Conservation (phyloP, 2,329 filamentous ascomycete species). For the Claviceps africana region DNA sequence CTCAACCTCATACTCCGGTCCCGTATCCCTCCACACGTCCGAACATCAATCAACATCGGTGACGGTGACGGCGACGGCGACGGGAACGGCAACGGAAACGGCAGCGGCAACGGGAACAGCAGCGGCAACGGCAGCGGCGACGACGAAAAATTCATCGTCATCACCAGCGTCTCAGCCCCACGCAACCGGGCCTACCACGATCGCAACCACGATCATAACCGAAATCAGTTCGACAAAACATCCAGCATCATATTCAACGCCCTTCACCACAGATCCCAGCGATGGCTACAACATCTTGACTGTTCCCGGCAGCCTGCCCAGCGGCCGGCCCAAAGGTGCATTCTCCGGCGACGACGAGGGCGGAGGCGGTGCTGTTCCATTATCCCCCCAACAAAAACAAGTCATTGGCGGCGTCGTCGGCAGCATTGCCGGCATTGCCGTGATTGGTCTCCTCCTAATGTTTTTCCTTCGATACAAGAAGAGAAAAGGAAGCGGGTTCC, state of each 20-base stretch:
- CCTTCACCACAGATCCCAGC: neutral
- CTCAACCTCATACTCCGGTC: neutral
- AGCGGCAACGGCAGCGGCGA: too few relatives aligned
- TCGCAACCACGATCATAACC: neutral
- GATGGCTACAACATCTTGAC: slow-evolving; percentile 1
- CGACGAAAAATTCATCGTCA: too few relatives aligned
- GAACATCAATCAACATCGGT: neutral
- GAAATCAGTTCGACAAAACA: neutral
- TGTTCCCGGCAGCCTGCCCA: neutral
- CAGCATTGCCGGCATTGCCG: slow-evolving; percentile 42
- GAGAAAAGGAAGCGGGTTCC: slow-evolving; percentile 27
- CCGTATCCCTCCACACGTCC: neutral
- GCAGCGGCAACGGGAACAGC: too few relatives aligned
- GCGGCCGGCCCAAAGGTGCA: neutral
- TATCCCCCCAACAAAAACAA: slow-evolving; percentile 22
- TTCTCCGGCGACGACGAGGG: neutral
- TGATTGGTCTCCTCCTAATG: slow-evolving; percentile 40
- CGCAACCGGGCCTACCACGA: neutral
- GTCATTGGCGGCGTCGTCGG: slow-evolving; percentile 45
- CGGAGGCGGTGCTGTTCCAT: slow-evolving; percentile 9
- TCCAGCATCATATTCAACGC: neutral
- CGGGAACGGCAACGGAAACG: too few relatives aligned
- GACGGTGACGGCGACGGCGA: too few relatives aligned
- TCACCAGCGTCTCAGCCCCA: neutral
- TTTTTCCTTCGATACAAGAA: slow-evolving; percentile 43